Evolutionary conservation across 495 filamentous ascomycete genomes (phyloP).

Genomic region (Podospora appendiculata): DNA sequence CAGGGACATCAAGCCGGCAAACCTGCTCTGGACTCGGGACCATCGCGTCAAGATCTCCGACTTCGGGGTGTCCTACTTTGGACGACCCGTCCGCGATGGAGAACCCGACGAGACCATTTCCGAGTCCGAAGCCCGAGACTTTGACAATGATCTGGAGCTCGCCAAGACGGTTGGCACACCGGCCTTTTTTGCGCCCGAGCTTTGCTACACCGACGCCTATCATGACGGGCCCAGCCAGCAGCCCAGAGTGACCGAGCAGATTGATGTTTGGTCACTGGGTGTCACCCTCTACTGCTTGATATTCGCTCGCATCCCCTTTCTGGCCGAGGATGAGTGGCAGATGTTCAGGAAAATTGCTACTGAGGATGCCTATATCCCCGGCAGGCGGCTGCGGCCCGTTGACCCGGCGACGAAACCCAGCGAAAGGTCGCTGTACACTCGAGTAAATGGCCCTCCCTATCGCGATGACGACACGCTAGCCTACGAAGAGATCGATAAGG

Average conservation of each 20-base stretch:
- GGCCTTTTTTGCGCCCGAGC: conserved; percentile 94
- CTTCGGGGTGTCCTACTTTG: conserved; percentile 96
- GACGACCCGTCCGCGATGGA: conserved; percentile 68
- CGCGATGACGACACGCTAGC: conserved; percentile 59
- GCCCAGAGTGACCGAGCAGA: conserved; percentile 53
- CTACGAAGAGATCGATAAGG: conserved; percentile 80
- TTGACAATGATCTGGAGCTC: conserved; percentile 86
- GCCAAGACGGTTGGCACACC: conserved; percentile 97
- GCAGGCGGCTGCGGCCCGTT: conserved; percentile 69
- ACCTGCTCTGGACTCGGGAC: conserved; percentile 79
- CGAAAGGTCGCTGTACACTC: conserved; percentile 46
- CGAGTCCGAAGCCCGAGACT: conserved; percentile 74
- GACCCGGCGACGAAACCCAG: conserved; percentile 46
- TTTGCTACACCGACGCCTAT: conserved; percentile 73
- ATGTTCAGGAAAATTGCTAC: conserved; percentile 88
- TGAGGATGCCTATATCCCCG: conserved; percentile 81
- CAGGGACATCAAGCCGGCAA: conserved; percentile 98
- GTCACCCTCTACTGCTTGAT: conserved; percentile 94
- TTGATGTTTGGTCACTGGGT: conserved; percentile 96
- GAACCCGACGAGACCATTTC: conserved; percentile 70
- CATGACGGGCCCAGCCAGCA: conserved; percentile 20
- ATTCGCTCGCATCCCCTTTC: conserved; percentile 86
- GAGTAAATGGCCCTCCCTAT: conserved; percentile 41
- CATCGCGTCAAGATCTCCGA: conserved; percentile 97
- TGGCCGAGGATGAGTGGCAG: conserved; percentile 81